These are phyloP conservation scores for Phlebopus sp. DNA, from an alignment of 1,284 basidiomycete genomes.

Conservation along the genomic window DNA sequence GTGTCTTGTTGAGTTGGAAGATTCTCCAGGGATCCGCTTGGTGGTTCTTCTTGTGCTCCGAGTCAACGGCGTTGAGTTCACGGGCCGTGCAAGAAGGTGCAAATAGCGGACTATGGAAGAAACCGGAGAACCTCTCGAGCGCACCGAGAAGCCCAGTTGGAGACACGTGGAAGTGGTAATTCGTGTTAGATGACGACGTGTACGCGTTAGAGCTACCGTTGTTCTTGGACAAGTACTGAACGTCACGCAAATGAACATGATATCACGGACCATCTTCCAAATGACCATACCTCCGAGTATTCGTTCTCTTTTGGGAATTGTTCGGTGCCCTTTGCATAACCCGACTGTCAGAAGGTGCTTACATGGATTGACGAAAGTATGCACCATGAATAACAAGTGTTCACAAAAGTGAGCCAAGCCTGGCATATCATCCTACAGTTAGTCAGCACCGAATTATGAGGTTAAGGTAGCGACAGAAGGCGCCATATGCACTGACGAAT, in stretches of 20 bases:
- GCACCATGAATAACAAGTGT: constrained; percentile 93
- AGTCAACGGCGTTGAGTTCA: constrained; percentile 96
- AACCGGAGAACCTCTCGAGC: constrained; percentile 88
- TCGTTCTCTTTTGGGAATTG: constrained; percentile 91
- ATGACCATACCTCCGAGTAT: constrained; percentile 67
- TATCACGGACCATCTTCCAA: neutral
- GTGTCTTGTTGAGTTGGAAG: constrained; percentile 92
- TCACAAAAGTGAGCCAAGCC: constrained; percentile 94
- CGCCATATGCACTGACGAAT: too few relatives aligned
- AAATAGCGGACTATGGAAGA: constrained; percentile 95
- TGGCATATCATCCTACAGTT: constrained; percentile 72
- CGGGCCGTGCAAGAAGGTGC: constrained; percentile 87
- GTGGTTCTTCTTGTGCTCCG: constrained; percentile 97
- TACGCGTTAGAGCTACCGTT: constrained; percentile 93
- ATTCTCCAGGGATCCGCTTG: constrained; percentile 97
- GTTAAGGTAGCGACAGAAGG: too few relatives aligned
- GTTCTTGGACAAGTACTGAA: constrained; percentile 84
- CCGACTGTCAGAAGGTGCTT: constrained; percentile 8
- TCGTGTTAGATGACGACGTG: constrained; percentile 92
- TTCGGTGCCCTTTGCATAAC: constrained; percentile 60
- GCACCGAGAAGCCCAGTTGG: constrained; percentile 83
- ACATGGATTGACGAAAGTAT: constrained; percentile 15
- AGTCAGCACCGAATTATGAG: too few relatives aligned
- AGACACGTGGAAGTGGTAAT: constrained; percentile 92
- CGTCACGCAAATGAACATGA: neutral